Evolutionary conservation across 805 yeast genomes (phyloP), one percentile per base, ranked within the genome.

Genomic region (Candida incommunis): DNA sequence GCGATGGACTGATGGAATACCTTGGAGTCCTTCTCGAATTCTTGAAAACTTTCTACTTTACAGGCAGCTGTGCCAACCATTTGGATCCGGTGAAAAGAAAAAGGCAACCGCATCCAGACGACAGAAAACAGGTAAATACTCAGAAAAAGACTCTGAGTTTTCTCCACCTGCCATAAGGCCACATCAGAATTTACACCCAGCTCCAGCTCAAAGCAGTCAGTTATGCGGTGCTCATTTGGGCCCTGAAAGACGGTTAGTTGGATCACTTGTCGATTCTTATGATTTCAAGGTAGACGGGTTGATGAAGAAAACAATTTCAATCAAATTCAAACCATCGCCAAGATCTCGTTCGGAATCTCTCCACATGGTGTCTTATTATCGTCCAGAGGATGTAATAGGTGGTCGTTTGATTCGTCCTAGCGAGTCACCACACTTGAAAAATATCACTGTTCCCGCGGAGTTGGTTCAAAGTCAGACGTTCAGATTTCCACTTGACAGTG

Each of bases 1-100:
- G 58, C 70, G 97, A 48, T 88, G 97, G 97, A 88, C 97, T 1
- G 97, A 88, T 57, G 95, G 96, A n/a, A 75, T 84, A 13, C 69
- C 88, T 13, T 88, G 97, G 97, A 78, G 88, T 2, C 95, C 96
- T 0, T 81, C 94, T 2, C 69, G 96, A 42, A 86, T 88, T 34
- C 69, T 86, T 23, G 95, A 95, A 3, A 70, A 92, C 47, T 88
- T 88, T 54, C 66, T 88, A 26, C 79, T 88, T 9, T 88, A 88
- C 61, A 73, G 94, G 23, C 94, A 87, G 58, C 59, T 76, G 27
- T 75, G 73, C 49, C 64, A 66, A 50, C 68, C 74, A 0, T 52
- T 67, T 13, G 57, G 59, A 26, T 71, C 69, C 24, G 70, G 69
- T 45, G 74, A 69, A 45, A 65, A 70, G 58, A 66, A 70, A 55